Percentiles rank a stretch among this genome's conserved stretches.
Conservation (phyloP, 164 flowering plant species). For the Pachysandra terminalis region DNA sequence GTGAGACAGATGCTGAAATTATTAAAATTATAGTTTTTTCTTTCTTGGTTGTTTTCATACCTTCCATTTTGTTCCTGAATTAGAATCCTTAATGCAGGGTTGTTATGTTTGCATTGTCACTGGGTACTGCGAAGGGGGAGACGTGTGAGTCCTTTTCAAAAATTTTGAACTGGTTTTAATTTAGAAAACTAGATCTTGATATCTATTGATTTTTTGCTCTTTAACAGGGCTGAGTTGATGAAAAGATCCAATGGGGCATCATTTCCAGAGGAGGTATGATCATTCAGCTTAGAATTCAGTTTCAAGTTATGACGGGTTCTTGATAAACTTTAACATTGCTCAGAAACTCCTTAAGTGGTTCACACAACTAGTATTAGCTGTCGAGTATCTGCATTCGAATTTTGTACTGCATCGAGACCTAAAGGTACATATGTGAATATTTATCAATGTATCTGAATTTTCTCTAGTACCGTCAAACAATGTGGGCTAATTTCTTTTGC, state of each 20-base stretch:
- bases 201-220: not conserved
- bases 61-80: slow-evolving; percentile 14
- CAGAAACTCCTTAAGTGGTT: slow-evolving; percentile 99
- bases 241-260: slow-evolving; percentile 80
- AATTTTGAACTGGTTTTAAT: not conserved
- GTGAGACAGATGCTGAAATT: slow-evolving; percentile 25
- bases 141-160: slow-evolving; percentile 67
- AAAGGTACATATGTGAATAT: slow-evolving; percentile 48
- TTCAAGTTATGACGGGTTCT: not conserved
- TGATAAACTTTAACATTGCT: slow-evolving; percentile 12
- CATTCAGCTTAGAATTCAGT: not conserved
- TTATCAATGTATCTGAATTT: not conserved
- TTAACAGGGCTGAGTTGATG: slow-evolving; percentile 88
- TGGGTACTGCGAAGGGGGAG: slow-evolving; percentile 99
- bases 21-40: not conserved
- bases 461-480: not conserved
- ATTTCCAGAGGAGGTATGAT: slow-evolving; percentile 89
- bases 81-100: slow-evolving; percentile 53
- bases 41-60: not conserved
- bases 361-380: slow-evolving; percentile 83
- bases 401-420: slow-evolving; percentile 91
- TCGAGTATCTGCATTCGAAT: slow-evolving; percentile 89
- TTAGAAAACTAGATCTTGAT: not conserved
- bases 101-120: slow-evolving; percentile 99
- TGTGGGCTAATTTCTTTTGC: slow-evolving; percentile 18